Base-by-base conservation (phyloP, 495 filamentous ascomycete species). In the Trichocladium uniseriatum region DNA sequence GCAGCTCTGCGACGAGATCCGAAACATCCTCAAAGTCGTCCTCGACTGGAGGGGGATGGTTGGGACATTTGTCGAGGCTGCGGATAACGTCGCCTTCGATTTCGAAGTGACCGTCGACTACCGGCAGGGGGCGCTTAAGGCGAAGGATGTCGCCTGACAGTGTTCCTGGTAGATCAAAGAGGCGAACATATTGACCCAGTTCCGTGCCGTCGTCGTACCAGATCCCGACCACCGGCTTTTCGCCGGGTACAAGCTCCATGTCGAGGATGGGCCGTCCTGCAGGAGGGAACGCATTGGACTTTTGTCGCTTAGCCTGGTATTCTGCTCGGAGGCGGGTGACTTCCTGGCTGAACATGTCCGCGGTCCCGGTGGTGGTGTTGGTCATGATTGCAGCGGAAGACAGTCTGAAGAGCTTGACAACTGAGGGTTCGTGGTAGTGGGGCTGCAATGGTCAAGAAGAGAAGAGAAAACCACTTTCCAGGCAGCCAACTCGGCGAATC, bases 101-200 rank as follows among this genome's bases (percentile, higher is more conserved):
- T 29, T 61, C 59, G 35, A 34, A 48, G 29, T 49, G 24, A 8
- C 24, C 24, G 28, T 21, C 2, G 0, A 51, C 6, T 5, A 34
- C 4, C 5, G 60, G 60, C 3, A 63, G 41, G 20, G 51, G 49
- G 8, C 49, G 55, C 13, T 50, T n/a, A 2, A 63, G 48, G 19
- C 60, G 58, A 6, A 63, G 58, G 39, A 63, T 59, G 43, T 58
- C 58, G 38, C 60, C 60, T 2, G 60, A 61, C 19, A 63, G 52
- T 13, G 54, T 59, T 38, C 54, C 58, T 13, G 54, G 55, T 19
- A 58, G 35, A 36, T 63, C 55, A 20, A 35, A 45, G 10, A 63
- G 38, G 4, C 58, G 60, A 8, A 61, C 38, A 38, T 49, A 59
- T 27, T 27, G 45, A 14, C 45, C 45, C 19, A 49, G 19, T 27